Evolutionary conservation across 2,329 filamentous ascomycete species (phyloP), one percentile per base, ranked within the genome.

Genomic region (Diaporthe vaccinii): DNA sequence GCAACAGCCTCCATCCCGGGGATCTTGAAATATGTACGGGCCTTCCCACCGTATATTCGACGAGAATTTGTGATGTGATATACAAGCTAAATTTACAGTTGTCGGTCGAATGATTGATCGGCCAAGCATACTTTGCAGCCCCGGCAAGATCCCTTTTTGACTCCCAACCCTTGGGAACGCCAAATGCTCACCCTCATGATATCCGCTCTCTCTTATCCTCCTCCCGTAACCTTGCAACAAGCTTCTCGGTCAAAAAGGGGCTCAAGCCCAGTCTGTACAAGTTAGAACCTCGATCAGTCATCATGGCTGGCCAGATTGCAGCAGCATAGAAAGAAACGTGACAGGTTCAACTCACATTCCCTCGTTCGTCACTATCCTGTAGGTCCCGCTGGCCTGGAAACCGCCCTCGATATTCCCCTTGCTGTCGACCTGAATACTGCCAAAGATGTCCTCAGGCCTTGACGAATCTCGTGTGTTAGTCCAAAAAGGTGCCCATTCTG

Each of bases 401-500:
- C 87, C 88, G 31, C 90, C 90, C 36, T 92, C 84, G 70, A 93
- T 89, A 39, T 87, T 81, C 0, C 92, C 92, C 9, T 83, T 78
- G 2, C 85, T 86, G 80, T 93, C 87, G 7, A 93, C 92, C 80
- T 93, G 89, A 55, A 93, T 86, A 77, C 91, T 93, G 51, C 92
- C 92, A 72, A 94, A 84, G 51, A 94, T 94, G 79, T 94, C 92
- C 79, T 93, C 92, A 1, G 92, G 91, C 86, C 82, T 83, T 51
- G 1, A 22, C 15, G 17, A 25, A 28, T 12, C 12, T 25, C 28
- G 7, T 39, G 57, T 46, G 57, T 46, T 28, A 74, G 53, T 20
- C 28, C 12, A 58, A 41, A 4, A 3, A 25, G 14, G n/a, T 20
- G 14, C 14, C 6, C 20, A 15, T 6, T 10, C 25, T 5, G 14